These are phyloP conservation scores for Crepidotus variabilis DNA, from an alignment of 768 basidiomycete genomes.

Conservation along the genomic window DNA sequence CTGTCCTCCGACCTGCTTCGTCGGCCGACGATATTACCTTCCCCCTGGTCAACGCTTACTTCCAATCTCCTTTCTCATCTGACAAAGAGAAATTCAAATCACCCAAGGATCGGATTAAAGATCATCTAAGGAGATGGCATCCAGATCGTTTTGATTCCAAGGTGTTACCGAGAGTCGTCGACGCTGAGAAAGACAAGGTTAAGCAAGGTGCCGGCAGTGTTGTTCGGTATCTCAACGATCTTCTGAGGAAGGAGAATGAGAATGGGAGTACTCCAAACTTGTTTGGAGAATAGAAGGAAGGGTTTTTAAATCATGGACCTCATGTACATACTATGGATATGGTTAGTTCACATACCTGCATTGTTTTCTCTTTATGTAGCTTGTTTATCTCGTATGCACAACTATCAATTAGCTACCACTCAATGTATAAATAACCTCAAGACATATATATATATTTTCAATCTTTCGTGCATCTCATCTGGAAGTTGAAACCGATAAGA, in stretches of 20 bases:
- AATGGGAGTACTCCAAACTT: constrained; percentile 3
- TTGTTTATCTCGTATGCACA: constrained; percentile 1
- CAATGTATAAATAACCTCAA: not conserved
- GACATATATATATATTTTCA: not conserved
- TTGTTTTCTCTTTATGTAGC: constrained; percentile 6
- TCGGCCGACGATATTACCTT: constrained; percentile 60
- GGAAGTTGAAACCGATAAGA: too few species aligned
- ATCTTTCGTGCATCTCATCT: too few species aligned
- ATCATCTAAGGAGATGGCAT: constrained; percentile 75
- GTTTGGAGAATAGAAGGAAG: constrained; percentile 2
- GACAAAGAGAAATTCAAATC: constrained; percentile 47
- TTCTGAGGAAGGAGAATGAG: constrained; percentile 51
- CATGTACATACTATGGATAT: constrained; percentile 1
- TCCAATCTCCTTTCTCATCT: constrained; percentile 54
- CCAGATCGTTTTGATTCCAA: constrained; percentile 80
- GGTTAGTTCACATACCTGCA: not conserved
- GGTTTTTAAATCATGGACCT: not conserved
- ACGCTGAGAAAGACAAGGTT: constrained; percentile 62
- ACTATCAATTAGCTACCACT: not conserved
- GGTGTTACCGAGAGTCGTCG: constrained; percentile 57
- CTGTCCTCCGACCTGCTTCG: constrained; percentile 54
- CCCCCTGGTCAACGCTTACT: constrained; percentile 53
- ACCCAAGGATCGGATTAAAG: constrained; percentile 70
- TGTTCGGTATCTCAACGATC: constrained; percentile 65
- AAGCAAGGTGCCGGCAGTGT: constrained; percentile 72